Evolutionary conservation across 169 alveolate species (phyloP).

Genomic region (Plasmodium sp.): DNA sequence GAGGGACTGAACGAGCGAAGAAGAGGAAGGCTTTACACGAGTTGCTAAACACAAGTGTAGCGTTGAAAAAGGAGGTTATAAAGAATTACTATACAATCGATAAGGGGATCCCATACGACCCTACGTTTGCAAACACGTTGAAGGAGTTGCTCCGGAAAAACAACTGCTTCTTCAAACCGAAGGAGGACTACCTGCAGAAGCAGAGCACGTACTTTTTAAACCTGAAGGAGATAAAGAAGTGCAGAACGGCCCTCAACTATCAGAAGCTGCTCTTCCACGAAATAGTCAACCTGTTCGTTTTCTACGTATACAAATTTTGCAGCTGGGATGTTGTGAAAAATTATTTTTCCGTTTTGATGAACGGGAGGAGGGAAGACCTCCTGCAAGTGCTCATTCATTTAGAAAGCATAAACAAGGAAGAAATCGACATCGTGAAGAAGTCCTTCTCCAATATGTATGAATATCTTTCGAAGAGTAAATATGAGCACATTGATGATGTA

Average conservation of each 20-base stretch:
- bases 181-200: conserved; percentile 11
- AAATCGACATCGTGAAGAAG: conserved; percentile 3
- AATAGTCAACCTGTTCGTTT: conserved; percentile 46
- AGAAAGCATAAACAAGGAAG: conserved; percentile 22
- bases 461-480: conserved; percentile 23
- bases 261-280: conserved; percentile 42
- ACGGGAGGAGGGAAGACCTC: conserved; percentile 7
- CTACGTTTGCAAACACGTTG: background rate
- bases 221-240: conserved; percentile 52
- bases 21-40: conserved; percentile 12
- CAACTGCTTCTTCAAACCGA: conserved; percentile 37
- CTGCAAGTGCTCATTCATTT: conserved; percentile 3
- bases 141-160: background rate
- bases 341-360: conserved; percentile 53
- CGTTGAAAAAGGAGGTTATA: conserved; percentile 27
- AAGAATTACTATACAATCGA: conserved; percentile 33
- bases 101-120: conserved; percentile 26
- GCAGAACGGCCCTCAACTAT: conserved; percentile 8
- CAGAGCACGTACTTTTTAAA: conserved; percentile 14
- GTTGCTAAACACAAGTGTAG: conserved; percentile 8
- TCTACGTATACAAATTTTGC: conserved; percentile 63
- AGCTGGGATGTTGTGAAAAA: conserved; percentile 34
- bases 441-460: conserved; percentile 63
- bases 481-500: conserved; percentile 25
- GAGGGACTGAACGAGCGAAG: background rate